Conservation (phyloP, 2,329 filamentous ascomycete genomes). For the Verticillium alfalfae region DNA sequence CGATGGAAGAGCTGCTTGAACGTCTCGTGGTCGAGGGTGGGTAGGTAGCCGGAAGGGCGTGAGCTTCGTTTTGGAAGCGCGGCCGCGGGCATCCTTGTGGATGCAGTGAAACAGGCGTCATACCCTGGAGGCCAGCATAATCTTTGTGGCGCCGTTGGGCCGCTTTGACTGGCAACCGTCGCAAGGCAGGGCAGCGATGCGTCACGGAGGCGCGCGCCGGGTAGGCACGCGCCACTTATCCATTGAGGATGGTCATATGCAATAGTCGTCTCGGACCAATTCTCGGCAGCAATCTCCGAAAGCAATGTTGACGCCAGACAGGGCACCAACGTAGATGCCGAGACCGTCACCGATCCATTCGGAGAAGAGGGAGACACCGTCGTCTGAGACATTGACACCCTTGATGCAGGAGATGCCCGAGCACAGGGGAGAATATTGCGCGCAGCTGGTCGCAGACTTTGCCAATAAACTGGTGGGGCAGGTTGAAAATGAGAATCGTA, state of each 20-base stretch:
- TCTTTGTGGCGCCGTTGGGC: constrained; percentile 41
- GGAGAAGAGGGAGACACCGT: constrained; percentile 83
- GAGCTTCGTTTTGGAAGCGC: constrained; percentile 63
- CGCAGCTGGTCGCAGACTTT: constrained; percentile 78
- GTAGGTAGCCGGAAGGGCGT: constrained; percentile 71
- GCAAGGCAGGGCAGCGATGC: constrained; percentile 42
- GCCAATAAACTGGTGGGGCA: constrained; percentile 92
- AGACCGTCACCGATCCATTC: constrained; percentile 89
- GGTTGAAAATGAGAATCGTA: constrained; percentile 90
- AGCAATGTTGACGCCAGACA: constrained; percentile 95
- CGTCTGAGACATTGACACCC: constrained; percentile 86
- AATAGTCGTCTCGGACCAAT: constrained; percentile 95
- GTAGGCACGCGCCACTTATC: constrained; percentile 72
- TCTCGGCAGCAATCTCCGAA: constrained; percentile 90
- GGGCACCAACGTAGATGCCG: constrained; percentile 92
- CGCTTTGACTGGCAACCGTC: too few species aligned
- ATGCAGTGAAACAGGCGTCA: constrained; percentile 45
- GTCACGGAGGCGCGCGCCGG: too few species aligned
- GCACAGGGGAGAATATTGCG: constrained; percentile 86
- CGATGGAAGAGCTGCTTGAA: constrained; percentile 88
- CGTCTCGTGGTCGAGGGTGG: constrained; percentile 80
- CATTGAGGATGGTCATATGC: constrained; percentile 89
- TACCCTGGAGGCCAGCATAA: constrained; percentile 26
- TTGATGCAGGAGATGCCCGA: constrained; percentile 97
- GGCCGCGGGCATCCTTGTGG: constrained; percentile 68